These are phyloP conservation scores for Vitis hybrid DNA, from an alignment of 177 flowering plant genomes.

Conservation along the genomic window DNA sequence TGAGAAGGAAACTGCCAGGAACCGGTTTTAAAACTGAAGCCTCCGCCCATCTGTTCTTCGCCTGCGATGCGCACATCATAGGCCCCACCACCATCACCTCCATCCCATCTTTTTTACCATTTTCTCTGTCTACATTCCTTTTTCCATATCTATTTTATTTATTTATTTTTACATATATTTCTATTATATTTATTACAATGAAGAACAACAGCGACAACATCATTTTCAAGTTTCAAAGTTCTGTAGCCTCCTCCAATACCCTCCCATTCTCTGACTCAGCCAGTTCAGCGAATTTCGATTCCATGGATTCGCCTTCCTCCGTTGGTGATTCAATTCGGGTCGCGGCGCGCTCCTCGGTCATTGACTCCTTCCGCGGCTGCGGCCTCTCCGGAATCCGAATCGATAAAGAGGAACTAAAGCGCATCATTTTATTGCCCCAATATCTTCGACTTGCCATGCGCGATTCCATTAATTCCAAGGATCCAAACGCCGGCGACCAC, in stretches of 20 bases:
- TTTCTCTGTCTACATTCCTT: background rate
- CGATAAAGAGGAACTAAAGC: constrained; percentile 61
- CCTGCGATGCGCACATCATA: background rate
- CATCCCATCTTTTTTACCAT: background rate
- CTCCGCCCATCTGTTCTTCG: background rate
- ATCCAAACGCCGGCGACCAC: constrained; percentile 26
- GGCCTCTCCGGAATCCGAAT: constrained; percentile 61
- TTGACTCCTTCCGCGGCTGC: constrained; percentile 57
- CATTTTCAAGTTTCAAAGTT: too few species aligned
- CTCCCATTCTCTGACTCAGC: too few species aligned
- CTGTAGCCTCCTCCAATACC: too few species aligned
- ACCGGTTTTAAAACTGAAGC: background rate
- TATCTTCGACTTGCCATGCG: constrained; percentile 67
- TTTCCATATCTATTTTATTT: background rate
- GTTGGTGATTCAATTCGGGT: constrained; percentile 28
- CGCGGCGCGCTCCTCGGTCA: constrained; percentile 43
- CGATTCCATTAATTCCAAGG: constrained; percentile 57
- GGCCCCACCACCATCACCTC: background rate
- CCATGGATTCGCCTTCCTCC: constrained; percentile 27
- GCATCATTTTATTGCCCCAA: constrained; percentile 54
- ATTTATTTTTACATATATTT: too few species aligned
- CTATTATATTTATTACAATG: too few species aligned
- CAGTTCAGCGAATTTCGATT: background rate
- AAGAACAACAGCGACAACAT: too few species aligned
- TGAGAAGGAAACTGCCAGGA: background rate